Conservation (phyloP, 2,329 filamentous ascomycete genomes). For the Magnaporthiopsis rhizophila region DNA sequence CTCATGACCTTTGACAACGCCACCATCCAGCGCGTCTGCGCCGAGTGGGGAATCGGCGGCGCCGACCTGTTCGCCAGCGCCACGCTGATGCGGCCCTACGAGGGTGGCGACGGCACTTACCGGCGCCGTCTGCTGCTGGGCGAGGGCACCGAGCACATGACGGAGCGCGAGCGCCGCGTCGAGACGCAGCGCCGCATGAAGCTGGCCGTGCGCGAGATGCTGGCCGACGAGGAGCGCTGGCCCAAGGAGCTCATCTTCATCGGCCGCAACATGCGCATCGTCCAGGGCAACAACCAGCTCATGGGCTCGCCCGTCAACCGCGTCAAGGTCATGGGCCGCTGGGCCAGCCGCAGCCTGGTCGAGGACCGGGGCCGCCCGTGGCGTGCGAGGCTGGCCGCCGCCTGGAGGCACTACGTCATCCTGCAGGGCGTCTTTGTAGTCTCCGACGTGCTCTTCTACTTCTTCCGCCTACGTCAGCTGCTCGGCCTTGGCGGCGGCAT, state of each 20-base stretch:
- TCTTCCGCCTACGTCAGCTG: slow-evolving; percentile 67
- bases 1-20: slow-evolving; percentile 89
- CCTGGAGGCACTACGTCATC: slow-evolving; percentile 65
- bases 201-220: slow-evolving; percentile 56
- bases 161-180: slow-evolving; percentile 67
- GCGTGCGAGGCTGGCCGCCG: slow-evolving; percentile 57
- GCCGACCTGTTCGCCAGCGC: slow-evolving; percentile 87
- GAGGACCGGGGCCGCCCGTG: slow-evolving; percentile 60
- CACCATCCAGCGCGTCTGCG: slow-evolving; percentile 64
- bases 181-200: slow-evolving; percentile 84
- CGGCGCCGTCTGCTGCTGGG: slow-evolving; percentile 51
- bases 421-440: slow-evolving; percentile 70
- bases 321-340: slow-evolving; percentile 86
- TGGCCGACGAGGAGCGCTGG: slow-evolving; percentile 81
- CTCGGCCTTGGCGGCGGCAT: slow-evolving; percentile 73
- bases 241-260: slow-evolving; percentile 89
- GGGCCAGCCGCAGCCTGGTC: slow-evolving; percentile 79
- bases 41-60: slow-evolving; percentile 79
- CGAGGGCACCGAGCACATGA: slow-evolving; percentile 51
- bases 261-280: slow-evolving; percentile 83
- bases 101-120: slow-evolving; percentile 68
- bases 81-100: slow-evolving; percentile 83
- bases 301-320: slow-evolving; percentile 84
- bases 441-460: slow-evolving; percentile 78
- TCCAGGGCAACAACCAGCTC: slow-evolving; percentile 89